phyloP scores from a whole-genome alignment of 306 rosid genomes.

The Rubus parviflorus region DNA sequence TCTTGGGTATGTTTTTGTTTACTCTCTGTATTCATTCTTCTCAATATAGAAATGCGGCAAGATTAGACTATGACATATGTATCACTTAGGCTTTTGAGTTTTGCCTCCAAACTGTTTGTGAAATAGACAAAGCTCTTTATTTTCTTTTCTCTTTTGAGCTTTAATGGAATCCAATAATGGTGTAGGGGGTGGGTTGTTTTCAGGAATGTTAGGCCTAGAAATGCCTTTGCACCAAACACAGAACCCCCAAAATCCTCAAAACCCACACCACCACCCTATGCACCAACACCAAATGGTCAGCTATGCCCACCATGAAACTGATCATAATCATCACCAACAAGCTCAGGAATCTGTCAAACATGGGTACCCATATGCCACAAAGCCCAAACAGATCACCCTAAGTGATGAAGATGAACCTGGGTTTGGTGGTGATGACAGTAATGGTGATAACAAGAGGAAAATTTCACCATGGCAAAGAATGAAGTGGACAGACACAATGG shows the following conservation, averaged over 20 bases:
- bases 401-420: constrained; percentile 81
- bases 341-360: constrained; percentile 44
- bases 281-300: constrained; percentile 50
- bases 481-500: constrained; percentile 97
- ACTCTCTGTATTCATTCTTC: constrained; percentile 9
- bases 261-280: constrained; percentile 43
- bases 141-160: constrained; percentile 4
- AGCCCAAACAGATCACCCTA: constrained; percentile 39
- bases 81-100: constrained; percentile 7
- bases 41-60: neutral
- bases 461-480: constrained; percentile 93
- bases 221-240: constrained; percentile 54
- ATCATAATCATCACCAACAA: constrained; percentile 37
- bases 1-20: constrained; percentile 27
- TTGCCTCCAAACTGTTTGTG: neutral
- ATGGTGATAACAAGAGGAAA: constrained; percentile 62
- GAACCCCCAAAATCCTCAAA: constrained; percentile 40
- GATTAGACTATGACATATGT: neutral
- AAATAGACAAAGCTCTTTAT: neutral
- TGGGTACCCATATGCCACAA: constrained; percentile 37
- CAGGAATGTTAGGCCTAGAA: constrained; percentile 65
- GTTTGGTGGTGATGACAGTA: constrained; percentile 43
- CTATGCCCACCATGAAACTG: constrained; percentile 49
- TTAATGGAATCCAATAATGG: constrained; percentile 68
- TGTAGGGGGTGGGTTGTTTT: constrained; percentile 55